Percentiles rank a stretch among this genome's conserved stretches.
phyloP scores from a whole-genome alignment of 495 filamentous ascomycete species.

The Aspergillus sclerotiicarbonarius region DNA sequence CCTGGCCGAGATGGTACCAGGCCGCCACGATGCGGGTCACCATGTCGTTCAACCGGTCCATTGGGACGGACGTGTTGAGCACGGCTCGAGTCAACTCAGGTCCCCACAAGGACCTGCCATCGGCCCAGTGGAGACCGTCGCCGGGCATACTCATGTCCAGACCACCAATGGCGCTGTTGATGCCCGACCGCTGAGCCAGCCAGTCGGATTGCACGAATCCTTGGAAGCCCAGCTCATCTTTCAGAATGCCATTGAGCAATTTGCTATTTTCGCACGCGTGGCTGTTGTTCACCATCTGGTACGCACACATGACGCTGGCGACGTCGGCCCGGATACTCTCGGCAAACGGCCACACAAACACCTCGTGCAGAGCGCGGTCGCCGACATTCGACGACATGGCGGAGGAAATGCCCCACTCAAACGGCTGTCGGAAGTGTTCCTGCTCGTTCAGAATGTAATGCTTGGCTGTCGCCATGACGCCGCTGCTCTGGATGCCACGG shows the following conservation, averaged over 20 bases:
- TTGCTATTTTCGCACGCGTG: constrained; percentile 92
- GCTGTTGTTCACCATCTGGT: constrained; percentile 88
- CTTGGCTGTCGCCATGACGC: constrained; percentile 82
- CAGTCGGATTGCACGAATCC: constrained; percentile 93
- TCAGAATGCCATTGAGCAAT: constrained; percentile 85
- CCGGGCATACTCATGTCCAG: constrained; percentile 97
- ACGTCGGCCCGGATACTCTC: constrained; percentile 86
- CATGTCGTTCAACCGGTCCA: constrained; percentile 90
- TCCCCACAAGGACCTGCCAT: constrained; percentile 81
- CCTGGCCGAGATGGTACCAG: constrained; percentile 89
- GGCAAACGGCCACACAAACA: constrained; percentile 89
- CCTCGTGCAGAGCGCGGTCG: constrained; percentile 76
- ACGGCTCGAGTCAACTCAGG: constrained; percentile 70
- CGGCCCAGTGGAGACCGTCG: constrained; percentile 73
- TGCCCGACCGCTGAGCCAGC: constrained; percentile 83
- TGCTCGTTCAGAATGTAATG: constrained; percentile 85
- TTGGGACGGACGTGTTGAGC: constrained; percentile 78
- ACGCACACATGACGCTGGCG: constrained; percentile 82
- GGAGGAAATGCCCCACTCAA: constrained; percentile 72
- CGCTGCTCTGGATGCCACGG: constrained; percentile 72
- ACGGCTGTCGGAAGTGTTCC: constrained; percentile 76
- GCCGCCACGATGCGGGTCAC: constrained; percentile 84
- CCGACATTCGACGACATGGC: constrained; percentile 80
- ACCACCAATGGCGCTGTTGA: constrained; percentile 75
- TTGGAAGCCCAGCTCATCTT: constrained; percentile 92